Percentiles rank a stretch among this genome's conserved stretches.
Evolutionary conservation across 306 rosid genomes (phyloP).

Genomic region (Vigna trinervia): DNA sequence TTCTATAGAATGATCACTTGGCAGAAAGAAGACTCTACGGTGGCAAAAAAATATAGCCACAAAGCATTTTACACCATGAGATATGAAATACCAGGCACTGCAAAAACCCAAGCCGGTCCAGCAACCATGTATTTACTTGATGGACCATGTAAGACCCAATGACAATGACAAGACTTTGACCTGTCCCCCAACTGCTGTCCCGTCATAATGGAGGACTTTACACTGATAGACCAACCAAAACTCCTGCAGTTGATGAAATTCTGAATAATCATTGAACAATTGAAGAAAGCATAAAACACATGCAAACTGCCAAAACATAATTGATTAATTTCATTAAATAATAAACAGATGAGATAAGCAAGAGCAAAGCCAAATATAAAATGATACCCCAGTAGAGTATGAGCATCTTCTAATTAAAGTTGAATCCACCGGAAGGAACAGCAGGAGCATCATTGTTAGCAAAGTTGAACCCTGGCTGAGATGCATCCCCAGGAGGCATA

Average conservation of each 20-base stretch:
- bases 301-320: constrained; percentile 22
- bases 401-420: constrained; percentile 74
- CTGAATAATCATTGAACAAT: not conserved
- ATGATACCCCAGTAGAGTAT: constrained; percentile 29
- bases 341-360: not conserved
- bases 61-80: constrained; percentile 41
- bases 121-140: constrained; percentile 51
- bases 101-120: constrained; percentile 48
- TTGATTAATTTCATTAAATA: not conserved
- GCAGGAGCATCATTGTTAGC: constrained; percentile 62
- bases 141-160: constrained; percentile 48
- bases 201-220: constrained; percentile 32
- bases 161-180: constrained; percentile 47
- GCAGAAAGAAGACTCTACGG: constrained; percentile 44
- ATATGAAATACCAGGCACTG: constrained; percentile 55
- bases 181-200: constrained; percentile 50
- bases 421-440: constrained; percentile 92
- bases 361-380: constrained; percentile 34
- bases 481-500: constrained; percentile 86
- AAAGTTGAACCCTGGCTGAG: constrained; percentile 78
- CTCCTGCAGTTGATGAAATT: constrained; percentile 50
- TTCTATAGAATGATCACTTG: constrained; percentile 46
- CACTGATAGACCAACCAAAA: constrained; percentile 37
- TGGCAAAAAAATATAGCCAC: constrained; percentile 51
- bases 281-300: constrained; percentile 12